phyloP scores from a whole-genome alignment of 768 basidiomycete species.

The Boletus edulis region DNA sequence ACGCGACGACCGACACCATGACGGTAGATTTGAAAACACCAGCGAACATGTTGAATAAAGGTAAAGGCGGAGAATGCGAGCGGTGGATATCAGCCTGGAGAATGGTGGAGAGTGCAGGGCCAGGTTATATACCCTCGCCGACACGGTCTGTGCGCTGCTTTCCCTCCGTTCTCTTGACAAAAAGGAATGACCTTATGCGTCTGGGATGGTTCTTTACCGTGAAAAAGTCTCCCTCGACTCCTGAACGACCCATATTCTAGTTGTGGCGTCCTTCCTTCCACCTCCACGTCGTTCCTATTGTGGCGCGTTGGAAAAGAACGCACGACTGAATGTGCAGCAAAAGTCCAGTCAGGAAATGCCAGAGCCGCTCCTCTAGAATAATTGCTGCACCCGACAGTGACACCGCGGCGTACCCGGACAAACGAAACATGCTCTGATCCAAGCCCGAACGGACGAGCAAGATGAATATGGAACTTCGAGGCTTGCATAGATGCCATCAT shows the following conservation, averaged over 20 bases:
- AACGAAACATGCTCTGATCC: background rate
- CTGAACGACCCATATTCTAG: background rate
- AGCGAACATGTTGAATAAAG: slow-evolving; percentile 10
- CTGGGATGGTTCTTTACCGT: slow-evolving; percentile 3
- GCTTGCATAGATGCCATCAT: background rate
- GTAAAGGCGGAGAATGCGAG: background rate
- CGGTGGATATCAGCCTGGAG: background rate
- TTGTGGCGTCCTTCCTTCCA: slow-evolving; percentile 10
- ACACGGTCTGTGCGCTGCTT: slow-evolving; percentile 3
- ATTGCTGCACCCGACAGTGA: background rate
- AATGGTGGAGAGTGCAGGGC: background rate
- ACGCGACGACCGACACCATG: slow-evolving; percentile 7
- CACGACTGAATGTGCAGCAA: background rate
- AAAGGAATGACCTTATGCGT: background rate
- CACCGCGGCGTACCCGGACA: slow-evolving; percentile 2
- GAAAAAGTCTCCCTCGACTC: background rate
- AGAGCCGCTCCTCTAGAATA: background rate
- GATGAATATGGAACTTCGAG: background rate
- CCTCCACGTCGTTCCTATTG: background rate
- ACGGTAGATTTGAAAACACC: slow-evolving; percentile 9
- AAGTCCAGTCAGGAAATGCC: slow-evolving; percentile 1
- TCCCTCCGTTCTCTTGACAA: background rate
- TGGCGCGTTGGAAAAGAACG: background rate
- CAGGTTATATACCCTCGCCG: slow-evolving; percentile 13
- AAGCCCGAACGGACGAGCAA: background rate